Conservation (phyloP, 441 rosid species). For the Gossypium schwendimanii region DNA sequence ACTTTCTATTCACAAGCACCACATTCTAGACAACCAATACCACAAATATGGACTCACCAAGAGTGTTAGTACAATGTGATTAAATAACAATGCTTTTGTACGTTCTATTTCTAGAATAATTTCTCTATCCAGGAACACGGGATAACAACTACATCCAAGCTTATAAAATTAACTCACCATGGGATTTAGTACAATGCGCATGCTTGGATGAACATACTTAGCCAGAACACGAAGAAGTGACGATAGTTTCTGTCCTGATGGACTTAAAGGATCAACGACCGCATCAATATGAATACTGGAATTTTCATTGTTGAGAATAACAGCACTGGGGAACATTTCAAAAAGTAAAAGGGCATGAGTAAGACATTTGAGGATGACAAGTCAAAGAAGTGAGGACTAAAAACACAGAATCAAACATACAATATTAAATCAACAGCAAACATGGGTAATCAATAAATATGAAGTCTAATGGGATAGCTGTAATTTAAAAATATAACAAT, state of each 20-base stretch:
- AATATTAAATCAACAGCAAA: neutral
- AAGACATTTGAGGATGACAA: neutral
- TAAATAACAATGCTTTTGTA: neutral
- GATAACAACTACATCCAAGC: neutral
- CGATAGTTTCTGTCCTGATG: conserved; percentile 83
- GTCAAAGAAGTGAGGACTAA: neutral
- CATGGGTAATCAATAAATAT: neutral
- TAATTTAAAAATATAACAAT: neutral
- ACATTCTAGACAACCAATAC: conserved; percentile 4
- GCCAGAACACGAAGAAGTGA: conserved; percentile 71
- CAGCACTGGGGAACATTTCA: conserved; percentile 21
- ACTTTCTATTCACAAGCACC: neutral
- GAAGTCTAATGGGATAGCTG: neutral
- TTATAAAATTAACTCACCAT: conserved; percentile 52
- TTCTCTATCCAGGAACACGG: neutral
- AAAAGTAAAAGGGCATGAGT: neutral
- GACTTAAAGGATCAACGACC: conserved; percentile 90
- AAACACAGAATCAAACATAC: neutral
- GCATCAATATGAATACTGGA: conserved; percentile 88
- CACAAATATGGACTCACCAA: conserved; percentile 44
- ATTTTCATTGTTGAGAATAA: conserved; percentile 45
- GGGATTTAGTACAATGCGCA: conserved; percentile 92
- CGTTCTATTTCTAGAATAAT: neutral
- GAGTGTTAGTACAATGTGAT: conserved; percentile 67
- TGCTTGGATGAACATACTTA: conserved; percentile 82